Evolutionary conservation across 2,329 filamentous ascomycete species (phyloP), one percentile per base, ranked within the genome.

Genomic region (Alternaria ventricosa): DNA sequence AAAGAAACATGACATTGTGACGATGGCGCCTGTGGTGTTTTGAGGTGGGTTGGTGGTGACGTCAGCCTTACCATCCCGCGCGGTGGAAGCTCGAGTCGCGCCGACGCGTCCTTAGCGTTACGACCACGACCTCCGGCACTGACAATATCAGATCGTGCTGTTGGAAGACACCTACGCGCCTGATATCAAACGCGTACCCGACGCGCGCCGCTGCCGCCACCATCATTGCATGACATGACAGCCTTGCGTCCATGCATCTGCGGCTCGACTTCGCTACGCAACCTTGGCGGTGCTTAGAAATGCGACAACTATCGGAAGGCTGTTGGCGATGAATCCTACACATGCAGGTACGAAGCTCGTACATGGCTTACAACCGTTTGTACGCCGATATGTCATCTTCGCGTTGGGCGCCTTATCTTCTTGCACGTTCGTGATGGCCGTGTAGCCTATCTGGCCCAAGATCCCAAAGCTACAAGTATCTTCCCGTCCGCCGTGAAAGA

Each of bases 271-370:
- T 18, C 8, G 36, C n/a, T 5, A 41, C 15, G 36, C 36, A 41
- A 41, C 36, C 36, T 41, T 41, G 36, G 36, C n/a, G 36, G 36
- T 41, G 36, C 36, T 41, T 41, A 41, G 36, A 41, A 41, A 41
- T 41, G 36, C 36, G 36, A 41, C 36, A 41, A 41, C 36, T 41
- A 18, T 41, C 36, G 36, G 36, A 41, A 41, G 36, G 9, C 36
- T 41, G 36, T 41, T 41, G 2, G 36, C 36, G 36, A 41, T 89
- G 8, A 18, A 18, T 41, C 36, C 36, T 41, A 41, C 36, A 18
- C 15, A 41, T 41, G 36, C 36, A 41, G n/a, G 36, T 41, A 41
- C 36, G 36, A 41, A 41, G 36, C 5, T 18, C 36, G 36, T 41
- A 41, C 36, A 41, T 18, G 36, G 36, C 36, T 41, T 41, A 41